Evolutionary conservation across 75 land plant species (phyloP).

Genomic region (Pinus albicaulis): DNA sequence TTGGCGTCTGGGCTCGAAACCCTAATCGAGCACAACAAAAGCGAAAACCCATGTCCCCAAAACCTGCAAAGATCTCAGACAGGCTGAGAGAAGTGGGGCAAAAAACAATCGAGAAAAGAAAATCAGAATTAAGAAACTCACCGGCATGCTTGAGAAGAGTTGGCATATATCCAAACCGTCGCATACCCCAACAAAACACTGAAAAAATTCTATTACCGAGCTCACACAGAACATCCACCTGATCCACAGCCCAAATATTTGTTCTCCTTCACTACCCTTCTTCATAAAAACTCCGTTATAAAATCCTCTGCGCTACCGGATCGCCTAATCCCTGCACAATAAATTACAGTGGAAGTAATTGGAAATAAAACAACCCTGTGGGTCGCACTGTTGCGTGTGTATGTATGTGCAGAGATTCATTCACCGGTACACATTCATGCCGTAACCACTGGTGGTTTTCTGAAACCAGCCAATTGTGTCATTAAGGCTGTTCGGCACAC

Average conservation of each 20-base stretch:
- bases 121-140: neutral
- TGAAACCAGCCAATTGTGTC: neutral
- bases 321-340: too few species aligned
- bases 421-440: neutral
- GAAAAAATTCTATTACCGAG: too few species aligned
- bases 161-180: conserved; percentile 2
- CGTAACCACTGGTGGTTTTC: neutral
- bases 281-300: neutral
- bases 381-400: neutral
- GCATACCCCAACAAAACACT: neutral
- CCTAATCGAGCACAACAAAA: neutral
- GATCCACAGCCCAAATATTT: neutral
- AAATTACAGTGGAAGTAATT: neutral
- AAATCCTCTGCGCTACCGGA: neutral
- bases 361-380: neutral
- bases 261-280: neutral
- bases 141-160: conserved; percentile 6
- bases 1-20: neutral
- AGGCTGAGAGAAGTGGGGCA: too few species aligned
- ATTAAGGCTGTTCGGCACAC: neutral
- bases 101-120: neutral
- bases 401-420: neutral
- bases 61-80: too few species aligned
- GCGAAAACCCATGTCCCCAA: too few species aligned
- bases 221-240: too few species aligned